A percentile compares a stretch with the other conserved stretches of the same genome.
phyloP scores from a whole-genome alignment of 2,329 filamentous ascomycete genomes.

The Diaporthe sp. region DNA sequence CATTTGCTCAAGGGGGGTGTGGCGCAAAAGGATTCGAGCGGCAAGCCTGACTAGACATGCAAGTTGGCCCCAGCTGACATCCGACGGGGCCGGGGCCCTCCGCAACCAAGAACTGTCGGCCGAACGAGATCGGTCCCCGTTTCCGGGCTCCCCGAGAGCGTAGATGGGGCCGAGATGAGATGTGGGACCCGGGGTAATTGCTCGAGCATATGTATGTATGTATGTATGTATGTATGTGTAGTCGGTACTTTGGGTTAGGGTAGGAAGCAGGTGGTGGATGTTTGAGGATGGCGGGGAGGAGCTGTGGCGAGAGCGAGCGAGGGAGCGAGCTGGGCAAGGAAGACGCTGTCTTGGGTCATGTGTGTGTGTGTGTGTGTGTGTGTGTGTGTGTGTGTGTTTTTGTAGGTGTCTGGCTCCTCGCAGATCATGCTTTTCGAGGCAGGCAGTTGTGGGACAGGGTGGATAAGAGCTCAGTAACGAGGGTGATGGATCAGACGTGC shows the following conservation, averaged over 20 bases:
- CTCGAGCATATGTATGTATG: neutral
- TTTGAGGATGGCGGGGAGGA: neutral
- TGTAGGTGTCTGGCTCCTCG: neutral
- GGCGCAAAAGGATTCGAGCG: constrained; percentile 12
- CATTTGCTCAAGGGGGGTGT: neutral
- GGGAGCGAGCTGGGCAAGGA: neutral
- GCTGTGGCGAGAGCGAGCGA: constrained; percentile 1
- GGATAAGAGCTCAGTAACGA: neutral
- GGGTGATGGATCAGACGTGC: constrained; percentile 15
- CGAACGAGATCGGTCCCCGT: constrained; percentile 29
- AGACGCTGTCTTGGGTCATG: neutral
- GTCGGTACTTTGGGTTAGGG: constrained; percentile 7
- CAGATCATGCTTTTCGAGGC: neutral
- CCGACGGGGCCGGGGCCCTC: constrained; percentile 24
- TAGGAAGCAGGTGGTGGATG: neutral
- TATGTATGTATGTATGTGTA: no score
- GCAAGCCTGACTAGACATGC: constrained; percentile 14
- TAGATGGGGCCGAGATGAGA: constrained; percentile 26
- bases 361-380: neutral
- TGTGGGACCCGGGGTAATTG: constrained; percentile 2
- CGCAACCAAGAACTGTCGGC: constrained; percentile 28
- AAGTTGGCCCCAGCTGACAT: constrained; percentile 29
- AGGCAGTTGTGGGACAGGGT: neutral
- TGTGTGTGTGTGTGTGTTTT: neutral
- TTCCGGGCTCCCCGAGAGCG: constrained; percentile 29